Evolutionary conservation across 129 eudicot species (phyloP).

Genomic region (Helianthus annuus): HanXRQr2.0-SUNRISE NC_035449.2:182869149-182869648

Average conservation of each 20-base stretch:
- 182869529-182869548: constrained; percentile 79
- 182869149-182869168: neutral
- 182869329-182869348: neutral
- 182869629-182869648: neutral
- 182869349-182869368: constrained; percentile 67
- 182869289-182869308: neutral
- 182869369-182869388: constrained; percentile 54
- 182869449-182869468: constrained; percentile 37
- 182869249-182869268: constrained; percentile 75
- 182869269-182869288: constrained; percentile 17
- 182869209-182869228: constrained; percentile 52
- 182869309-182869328: neutral
- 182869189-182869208: constrained; percentile 62
- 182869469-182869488: neutral
- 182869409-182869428: constrained; percentile 76
- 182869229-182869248: constrained; percentile 72
- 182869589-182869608: constrained; percentile 92
- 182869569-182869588: constrained; percentile 78
- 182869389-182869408: constrained; percentile 47
- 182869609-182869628: constrained; percentile 13
- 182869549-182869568: constrained; percentile 85
- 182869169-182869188: neutral
- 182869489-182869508: neutral
- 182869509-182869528: constrained; percentile 67
- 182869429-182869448: constrained; percentile 83